Percentiles rank a stretch among this genome's conserved stretches.
phyloP scores from a whole-genome alignment of 2,329 filamentous ascomycete species.

The Colletotrichum caudatum region DNA sequence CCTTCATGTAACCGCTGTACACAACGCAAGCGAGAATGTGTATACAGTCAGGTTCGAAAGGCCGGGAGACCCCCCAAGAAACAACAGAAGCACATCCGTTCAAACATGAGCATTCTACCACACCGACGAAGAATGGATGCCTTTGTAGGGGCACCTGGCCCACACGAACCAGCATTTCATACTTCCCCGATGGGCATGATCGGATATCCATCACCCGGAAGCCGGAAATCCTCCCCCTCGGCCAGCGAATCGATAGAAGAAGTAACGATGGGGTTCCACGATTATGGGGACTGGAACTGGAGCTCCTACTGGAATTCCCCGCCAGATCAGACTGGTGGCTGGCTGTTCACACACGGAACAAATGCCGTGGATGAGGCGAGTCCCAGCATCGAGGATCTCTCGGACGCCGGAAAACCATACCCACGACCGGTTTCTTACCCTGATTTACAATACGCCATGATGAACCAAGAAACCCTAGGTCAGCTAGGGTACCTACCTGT shows the following conservation, averaged over 20 bases:
- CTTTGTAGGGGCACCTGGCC: neutral
- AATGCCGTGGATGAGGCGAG: neutral
- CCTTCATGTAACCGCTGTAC: conserved; percentile 13
- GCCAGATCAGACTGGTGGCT: neutral
- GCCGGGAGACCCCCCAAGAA: conserved; percentile 4
- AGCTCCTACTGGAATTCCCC: no score
- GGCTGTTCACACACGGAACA: neutral
- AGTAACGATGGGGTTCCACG: neutral
- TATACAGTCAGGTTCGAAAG: conserved; percentile 17
- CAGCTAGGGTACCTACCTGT: neutral
- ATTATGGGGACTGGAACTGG: neutral
- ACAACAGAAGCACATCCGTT: neutral
- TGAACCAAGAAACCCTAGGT: neutral
- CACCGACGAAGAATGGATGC: neutral
- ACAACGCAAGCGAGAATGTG: neutral
- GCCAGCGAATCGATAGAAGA: neutral
- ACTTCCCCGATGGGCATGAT: neutral
- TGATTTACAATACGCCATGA: neutral
- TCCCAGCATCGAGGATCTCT: neutral
- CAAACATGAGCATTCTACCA: neutral
- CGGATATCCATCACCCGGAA: neutral
- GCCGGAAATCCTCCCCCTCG: neutral
- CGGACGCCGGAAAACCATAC: no score
- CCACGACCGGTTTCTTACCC: neutral
- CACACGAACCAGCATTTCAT: neutral